Conservation (phyloP, 116 monocot species). For the Posidonia oceanica region DNA sequence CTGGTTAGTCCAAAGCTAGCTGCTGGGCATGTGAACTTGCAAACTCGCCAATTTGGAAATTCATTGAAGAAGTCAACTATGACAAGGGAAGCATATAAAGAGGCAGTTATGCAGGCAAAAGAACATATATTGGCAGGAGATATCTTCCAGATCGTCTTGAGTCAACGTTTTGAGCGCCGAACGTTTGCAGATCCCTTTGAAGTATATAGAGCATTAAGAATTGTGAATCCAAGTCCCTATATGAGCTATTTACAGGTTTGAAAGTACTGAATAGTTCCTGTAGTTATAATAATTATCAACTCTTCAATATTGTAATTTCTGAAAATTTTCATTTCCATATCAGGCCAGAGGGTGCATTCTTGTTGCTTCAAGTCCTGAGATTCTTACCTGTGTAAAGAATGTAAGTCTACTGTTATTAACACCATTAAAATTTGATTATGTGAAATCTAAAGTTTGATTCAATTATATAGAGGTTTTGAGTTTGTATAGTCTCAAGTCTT, state of each 20-base stretch:
- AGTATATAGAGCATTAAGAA: constrained; percentile 81
- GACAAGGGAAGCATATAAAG: constrained; percentile 77
- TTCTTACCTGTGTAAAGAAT: constrained; percentile 59
- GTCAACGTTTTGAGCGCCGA: constrained; percentile 86
- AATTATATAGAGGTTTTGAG: no score
- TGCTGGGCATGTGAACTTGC: constrained; percentile 58
- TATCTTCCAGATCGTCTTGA: constrained; percentile 95
- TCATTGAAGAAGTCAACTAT: constrained; percentile 57
- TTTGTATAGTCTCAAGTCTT: no score
- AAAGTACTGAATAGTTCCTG: not conserved
- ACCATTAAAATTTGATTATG: not conserved
- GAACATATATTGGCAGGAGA: constrained; percentile 93
- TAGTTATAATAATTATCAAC: not conserved
- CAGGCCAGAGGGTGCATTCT: constrained; percentile 85
- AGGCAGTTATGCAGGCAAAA: constrained; percentile 71
- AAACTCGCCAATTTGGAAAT: constrained; percentile 53
- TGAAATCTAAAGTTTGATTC: not conserved
- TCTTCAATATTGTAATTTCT: not conserved
- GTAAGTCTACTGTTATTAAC: constrained; percentile 13
- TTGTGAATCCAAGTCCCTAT: constrained; percentile 98
- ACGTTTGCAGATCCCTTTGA: constrained; percentile 97
- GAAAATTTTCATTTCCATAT: constrained; percentile 1
- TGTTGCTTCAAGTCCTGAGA: constrained; percentile 71
- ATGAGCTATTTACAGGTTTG: constrained; percentile 83
- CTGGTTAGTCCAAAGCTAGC: constrained; percentile 50